Evolutionary conservation across 2,329 filamentous ascomycete species (phyloP), one percentile per base, ranked within the genome.

Genomic region (Setomelanomma holmii): DNA sequence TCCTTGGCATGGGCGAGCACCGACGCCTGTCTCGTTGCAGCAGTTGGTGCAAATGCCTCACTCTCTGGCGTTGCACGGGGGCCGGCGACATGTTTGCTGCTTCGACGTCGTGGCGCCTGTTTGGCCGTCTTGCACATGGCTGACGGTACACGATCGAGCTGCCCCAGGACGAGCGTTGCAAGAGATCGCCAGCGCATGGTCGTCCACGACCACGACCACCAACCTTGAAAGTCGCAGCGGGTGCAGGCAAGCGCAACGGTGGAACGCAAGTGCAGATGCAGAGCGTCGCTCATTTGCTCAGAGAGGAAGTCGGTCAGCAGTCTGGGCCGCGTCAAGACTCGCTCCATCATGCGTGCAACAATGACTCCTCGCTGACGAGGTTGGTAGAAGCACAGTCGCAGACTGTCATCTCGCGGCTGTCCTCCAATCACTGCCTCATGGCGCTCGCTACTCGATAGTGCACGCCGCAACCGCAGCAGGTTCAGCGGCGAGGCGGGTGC

Each of bases 1-100:
- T 40, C 60, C 58, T 61, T 59, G 61, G 57, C 58, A 53, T 46
- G 54, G 48, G 53, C 55, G 47, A 42, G 54, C 50, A 55, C 55
- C 48, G 42, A 51, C 51, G 44, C 51, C 16, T 49, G 53, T 45
- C 53, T 40, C 49, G 45, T 45, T 56, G 44, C 48, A 55, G 23
- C 38, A 40, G 35, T 49, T 23, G 41, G 19, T 38, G 30, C 54
- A 49, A 50, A 52, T 57, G 48, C 56, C 53, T 60, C 48, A 49
- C 49, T 40, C 34, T 42, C 35, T 30, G 21, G 7, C 20, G 40
- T 14, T 4, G 33, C 17, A 33, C 48, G 41, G 50, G 34, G 27
- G 30, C 34, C n/a, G 34, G 16, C 40, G 2, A 11, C 7, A 27
- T 14, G 35, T 21, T 49, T 35, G 48, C 45, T 49, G 44, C 48